phyloP scores from a whole-genome alignment of 495 filamentous ascomycete species.

The Sphaerosporella brunnea region DNA sequence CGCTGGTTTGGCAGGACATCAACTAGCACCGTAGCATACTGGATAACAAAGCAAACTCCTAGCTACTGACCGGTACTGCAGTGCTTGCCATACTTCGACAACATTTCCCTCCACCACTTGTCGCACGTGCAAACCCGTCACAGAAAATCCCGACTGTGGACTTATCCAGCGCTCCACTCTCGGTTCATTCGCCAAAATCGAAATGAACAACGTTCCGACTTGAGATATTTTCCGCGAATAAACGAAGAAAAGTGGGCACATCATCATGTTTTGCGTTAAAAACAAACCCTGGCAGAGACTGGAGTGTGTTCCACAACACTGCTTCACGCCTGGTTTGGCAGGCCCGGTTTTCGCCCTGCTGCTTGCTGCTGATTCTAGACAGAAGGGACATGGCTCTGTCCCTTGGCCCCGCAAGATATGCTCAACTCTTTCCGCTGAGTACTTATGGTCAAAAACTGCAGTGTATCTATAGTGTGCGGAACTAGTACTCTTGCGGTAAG shows the following conservation, averaged over 20 bases:
- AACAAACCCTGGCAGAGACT: constrained; percentile 10
- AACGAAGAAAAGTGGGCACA: constrained; percentile 6
- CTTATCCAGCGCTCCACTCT: background rate
- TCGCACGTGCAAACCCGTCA: too few species aligned
- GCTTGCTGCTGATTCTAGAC: constrained; percentile 1
- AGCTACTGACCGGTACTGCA: too few species aligned
- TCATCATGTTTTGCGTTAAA: constrained; percentile 15
- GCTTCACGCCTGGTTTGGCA: constrained; percentile 18
- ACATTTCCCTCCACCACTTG: too few species aligned
- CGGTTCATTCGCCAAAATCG: constrained; percentile 5
- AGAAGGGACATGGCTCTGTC: constrained; percentile 16
- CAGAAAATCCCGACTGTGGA: too few species aligned
- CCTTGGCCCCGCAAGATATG: constrained; percentile 24
- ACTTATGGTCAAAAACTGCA: too few species aligned
- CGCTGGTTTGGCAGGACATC: too few species aligned
- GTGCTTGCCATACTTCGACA: too few species aligned
- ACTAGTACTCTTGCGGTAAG: too few species aligned
- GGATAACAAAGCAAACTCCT: too few species aligned
- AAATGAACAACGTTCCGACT: constrained; percentile 12
- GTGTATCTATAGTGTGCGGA: too few species aligned
- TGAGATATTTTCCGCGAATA: background rate
- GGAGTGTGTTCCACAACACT: constrained; percentile 10
- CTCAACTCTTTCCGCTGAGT: constrained; percentile 36
- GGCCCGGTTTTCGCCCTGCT: constrained; percentile 3
- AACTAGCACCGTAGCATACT: too few species aligned